Evolutionary conservation across 768 basidiomycete species (phyloP).

Genomic region (Mycena vulgaris): DNA sequence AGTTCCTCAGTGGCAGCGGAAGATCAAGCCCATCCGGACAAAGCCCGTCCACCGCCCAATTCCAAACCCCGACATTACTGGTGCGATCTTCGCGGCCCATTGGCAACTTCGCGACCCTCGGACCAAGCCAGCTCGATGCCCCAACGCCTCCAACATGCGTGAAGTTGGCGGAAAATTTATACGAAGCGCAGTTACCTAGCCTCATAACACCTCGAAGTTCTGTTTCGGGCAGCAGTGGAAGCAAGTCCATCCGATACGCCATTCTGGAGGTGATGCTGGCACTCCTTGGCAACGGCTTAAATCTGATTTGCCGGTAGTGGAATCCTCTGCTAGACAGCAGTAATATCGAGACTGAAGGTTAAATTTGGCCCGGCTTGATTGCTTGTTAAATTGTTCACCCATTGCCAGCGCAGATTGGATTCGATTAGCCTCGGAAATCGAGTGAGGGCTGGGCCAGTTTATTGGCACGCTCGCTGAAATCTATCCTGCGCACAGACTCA

Average conservation of each 20-base stretch:
- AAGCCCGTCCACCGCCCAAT: slow-evolving; percentile 42
- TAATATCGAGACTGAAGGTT: slow-evolving; percentile 88
- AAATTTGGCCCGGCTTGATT: slow-evolving; percentile 22
- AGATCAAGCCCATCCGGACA: slow-evolving; percentile 63
- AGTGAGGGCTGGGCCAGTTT: slow-evolving; percentile 56
- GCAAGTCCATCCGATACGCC: slow-evolving; percentile 87
- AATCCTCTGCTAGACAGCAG: slow-evolving; percentile 90
- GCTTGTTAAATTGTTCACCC: slow-evolving; percentile 18
- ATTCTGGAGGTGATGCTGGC: slow-evolving; percentile 76
- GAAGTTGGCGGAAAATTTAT: slow-evolving; percentile 73
- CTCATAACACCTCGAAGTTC: slow-evolving; percentile 84
- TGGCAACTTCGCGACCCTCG: slow-evolving; percentile 58
- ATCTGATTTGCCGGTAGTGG: slow-evolving; percentile 69
- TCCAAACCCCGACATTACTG: slow-evolving; percentile 58
- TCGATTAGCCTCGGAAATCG: slow-evolving; percentile 91
- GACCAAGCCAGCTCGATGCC: slow-evolving; percentile 44
- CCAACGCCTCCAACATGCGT: slow-evolving; percentile 57
- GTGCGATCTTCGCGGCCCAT: slow-evolving; percentile 84
- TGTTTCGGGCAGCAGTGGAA: slow-evolving; percentile 70
- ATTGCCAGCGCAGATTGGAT: slow-evolving; percentile 79
- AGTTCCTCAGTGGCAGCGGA: slow-evolving; percentile 79
- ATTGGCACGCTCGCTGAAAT: background rate
- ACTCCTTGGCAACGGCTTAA: slow-evolving; percentile 10
- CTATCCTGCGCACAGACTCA: slow-evolving; percentile 57
- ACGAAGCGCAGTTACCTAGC: slow-evolving; percentile 82